Base-by-base conservation (phyloP, 73 alveolate genomes). In the Tetrahymena thermophila region DNA sequence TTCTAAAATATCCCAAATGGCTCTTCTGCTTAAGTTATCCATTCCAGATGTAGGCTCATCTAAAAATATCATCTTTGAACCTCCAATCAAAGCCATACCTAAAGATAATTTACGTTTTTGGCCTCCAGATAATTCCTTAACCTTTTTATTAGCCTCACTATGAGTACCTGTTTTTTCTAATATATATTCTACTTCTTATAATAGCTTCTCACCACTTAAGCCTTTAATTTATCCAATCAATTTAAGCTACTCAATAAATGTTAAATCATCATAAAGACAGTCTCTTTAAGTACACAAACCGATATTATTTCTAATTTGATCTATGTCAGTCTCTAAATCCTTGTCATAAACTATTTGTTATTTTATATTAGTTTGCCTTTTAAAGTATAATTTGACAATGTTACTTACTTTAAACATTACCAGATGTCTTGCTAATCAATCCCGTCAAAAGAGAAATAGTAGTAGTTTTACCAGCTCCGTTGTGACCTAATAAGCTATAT, bases 251-350 rank as follows among this genome's bases (percentile, higher is more conserved):
- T 99, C 99, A 93, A 96, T 96, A 34, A 98, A 99, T 56, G 99
- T 98, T 85, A 99, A 95, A 31, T 98, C 98, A 35, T 98, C 99
- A 97, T 98, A 98, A 28, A 99, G 95, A 21, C 99, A 99, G 94
- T 99, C 99, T 95, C 97, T 98, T 93, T 99, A 98, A 44, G 99
- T 99, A 95, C 99, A 99, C 94, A 98, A 98, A 35, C 99, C 99
- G 34, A 99, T 98, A 44, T 98, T 96, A 93, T 97, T 96, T 95
- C 99, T 98, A 15, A 98, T 99, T 84, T 96, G 84, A 31, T 98
- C 98, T 84, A 98, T 98, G 10, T 98, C 97, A 14, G 55, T 71
- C 13, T 94, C 96, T 19, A 99, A 98, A 96, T 99, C 99, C 94
- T 89, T 85, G 21, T 99, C 99, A 94, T 96, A 94, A 25, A 85